Evolutionary conservation across 768 basidiomycete species (phyloP).

Genomic region (Butyriboletus loyo): DNA sequence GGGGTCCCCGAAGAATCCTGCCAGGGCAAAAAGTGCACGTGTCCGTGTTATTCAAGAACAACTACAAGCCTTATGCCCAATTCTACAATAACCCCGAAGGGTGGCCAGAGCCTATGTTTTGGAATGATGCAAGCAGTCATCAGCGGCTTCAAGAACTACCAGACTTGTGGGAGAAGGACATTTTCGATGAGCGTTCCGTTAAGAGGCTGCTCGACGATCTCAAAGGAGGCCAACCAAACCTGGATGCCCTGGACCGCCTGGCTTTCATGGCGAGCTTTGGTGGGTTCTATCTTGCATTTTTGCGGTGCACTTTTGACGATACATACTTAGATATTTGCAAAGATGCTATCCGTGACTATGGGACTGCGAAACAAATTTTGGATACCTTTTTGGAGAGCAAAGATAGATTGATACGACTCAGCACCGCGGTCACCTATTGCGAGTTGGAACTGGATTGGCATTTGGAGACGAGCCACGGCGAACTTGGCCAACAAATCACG

Average conservation of each 20-base stretch:
- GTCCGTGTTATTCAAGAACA: constrained; percentile 28
- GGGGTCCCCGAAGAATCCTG: constrained; percentile 24
- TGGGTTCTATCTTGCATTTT: not conserved
- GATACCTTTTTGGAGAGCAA: constrained; percentile 11
- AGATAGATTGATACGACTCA: constrained; percentile 20
- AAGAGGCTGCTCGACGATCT: constrained; percentile 18
- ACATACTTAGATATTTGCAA: constrained; percentile 16
- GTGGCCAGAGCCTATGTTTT: constrained; percentile 31
- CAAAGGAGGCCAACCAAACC: constrained; percentile 9
- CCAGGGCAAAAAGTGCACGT: constrained; percentile 33
- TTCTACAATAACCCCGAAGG: constrained; percentile 20
- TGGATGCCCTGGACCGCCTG: constrained; percentile 26
- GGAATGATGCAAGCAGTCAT: constrained; percentile 26
- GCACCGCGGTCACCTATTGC: constrained; percentile 25
- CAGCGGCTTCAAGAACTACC: constrained; percentile 15
- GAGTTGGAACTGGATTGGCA: constrained; percentile 25
- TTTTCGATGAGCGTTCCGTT: constrained; percentile 24
- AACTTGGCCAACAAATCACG: constrained; percentile 3
- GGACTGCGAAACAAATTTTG: constrained; percentile 7
- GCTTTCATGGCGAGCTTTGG: constrained; percentile 32
- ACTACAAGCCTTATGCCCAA: constrained; percentile 26
- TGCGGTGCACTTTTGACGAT: not conserved
- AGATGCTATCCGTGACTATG: not conserved
- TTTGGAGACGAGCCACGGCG: not conserved
- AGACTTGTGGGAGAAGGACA: constrained; percentile 28